A percentile compares a stretch with the other conserved stretches of the same genome.
Evolutionary conservation across 1,139 yeast species (phyloP).

Genomic region (Sugiyamaella sp.): DNA sequence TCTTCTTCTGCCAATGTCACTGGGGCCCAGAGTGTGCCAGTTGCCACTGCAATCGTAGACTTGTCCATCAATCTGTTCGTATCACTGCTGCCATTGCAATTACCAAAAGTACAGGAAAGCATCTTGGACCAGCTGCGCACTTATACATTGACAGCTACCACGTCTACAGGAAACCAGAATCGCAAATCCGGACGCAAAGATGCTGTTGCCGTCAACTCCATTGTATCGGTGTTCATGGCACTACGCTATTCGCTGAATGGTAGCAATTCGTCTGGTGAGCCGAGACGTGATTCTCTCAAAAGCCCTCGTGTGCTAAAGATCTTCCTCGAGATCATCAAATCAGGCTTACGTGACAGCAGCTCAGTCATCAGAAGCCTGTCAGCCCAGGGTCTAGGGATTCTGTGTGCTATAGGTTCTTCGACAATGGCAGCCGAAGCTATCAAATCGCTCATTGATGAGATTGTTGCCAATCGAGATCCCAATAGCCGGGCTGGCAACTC

Average conservation of each 20-base stretch:
- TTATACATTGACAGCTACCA: slow-evolving; percentile 44
- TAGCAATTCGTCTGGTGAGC: slow-evolving; percentile 15
- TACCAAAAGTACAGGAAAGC: slow-evolving; percentile 83
- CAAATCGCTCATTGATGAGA: slow-evolving; percentile 58
- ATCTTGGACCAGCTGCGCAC: slow-evolving; percentile 76
- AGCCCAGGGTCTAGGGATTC: slow-evolving; percentile 69
- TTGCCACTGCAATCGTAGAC: slow-evolving; percentile 62
- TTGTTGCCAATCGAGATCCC: slow-evolving; percentile 65
- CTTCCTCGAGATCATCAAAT: slow-evolving; percentile 60
- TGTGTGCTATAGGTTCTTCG: slow-evolving; percentile 50
- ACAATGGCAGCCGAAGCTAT: slow-evolving; percentile 53
- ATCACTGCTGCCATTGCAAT: slow-evolving; percentile 67
- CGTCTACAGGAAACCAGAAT: slow-evolving; percentile 33
- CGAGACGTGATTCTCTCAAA: slow-evolving; percentile 27
- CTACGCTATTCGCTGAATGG: slow-evolving; percentile 39
- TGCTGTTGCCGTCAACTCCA: slow-evolving; percentile 63
- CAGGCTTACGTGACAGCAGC: slow-evolving; percentile 45
- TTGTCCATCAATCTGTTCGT: slow-evolving; percentile 77
- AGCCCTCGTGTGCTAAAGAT: slow-evolving; percentile 46
- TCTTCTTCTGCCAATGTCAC: slow-evolving; percentile 15
- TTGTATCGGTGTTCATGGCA: slow-evolving; percentile 65
- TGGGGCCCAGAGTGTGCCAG: slow-evolving; percentile 31
- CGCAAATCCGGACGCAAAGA: slow-evolving; percentile 31
- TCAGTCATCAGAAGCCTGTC: slow-evolving; percentile 50
- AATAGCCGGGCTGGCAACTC: slow-evolving; percentile 66